Evolutionary conservation across 2,329 filamentous ascomycete genomes (phyloP).

Genomic region (Botrytis paeoniae): DNA sequence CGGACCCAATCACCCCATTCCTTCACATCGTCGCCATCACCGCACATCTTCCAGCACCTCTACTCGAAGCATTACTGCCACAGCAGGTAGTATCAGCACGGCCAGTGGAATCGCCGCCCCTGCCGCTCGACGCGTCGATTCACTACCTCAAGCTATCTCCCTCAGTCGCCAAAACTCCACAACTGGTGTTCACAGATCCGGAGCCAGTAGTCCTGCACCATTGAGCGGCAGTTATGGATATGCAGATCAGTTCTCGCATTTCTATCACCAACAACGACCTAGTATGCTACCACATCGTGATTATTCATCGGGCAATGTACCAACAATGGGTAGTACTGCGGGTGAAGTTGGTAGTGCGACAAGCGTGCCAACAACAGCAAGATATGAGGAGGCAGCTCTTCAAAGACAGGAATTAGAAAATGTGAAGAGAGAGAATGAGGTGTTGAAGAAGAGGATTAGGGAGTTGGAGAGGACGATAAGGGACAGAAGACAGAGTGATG

Average conservation of each 20-base stretch:
- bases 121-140: slow-evolving; percentile 22
- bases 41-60: slow-evolving; percentile 53
- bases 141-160: slow-evolving; percentile 30
- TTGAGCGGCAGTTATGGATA: slow-evolving; percentile 31
- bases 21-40: slow-evolving; percentile 53
- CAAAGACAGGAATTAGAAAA: slow-evolving; percentile 59
- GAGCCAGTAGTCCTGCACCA: slow-evolving; percentile 35
- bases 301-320: slow-evolving; percentile 27
- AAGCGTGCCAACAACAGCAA: slow-evolving; percentile 53
- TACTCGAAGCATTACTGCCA: slow-evolving; percentile 50
- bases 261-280: slow-evolving; percentile 31
- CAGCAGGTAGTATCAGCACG: slow-evolving; percentile 40
- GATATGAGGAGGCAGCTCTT: slow-evolving; percentile 61
- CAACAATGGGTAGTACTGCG: slow-evolving; percentile 8
- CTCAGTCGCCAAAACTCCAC: slow-evolving; percentile 37
- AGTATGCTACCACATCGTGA: slow-evolving; percentile 31
- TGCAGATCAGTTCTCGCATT: slow-evolving; percentile 34
- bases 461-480: slow-evolving; percentile 57
- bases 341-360: slow-evolving; percentile 33
- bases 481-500: slow-evolving; percentile 40
- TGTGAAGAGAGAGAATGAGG: slow-evolving; percentile 63
- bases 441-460: slow-evolving; percentile 57
- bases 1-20: slow-evolving; percentile 56
- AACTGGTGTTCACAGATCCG: slow-evolving; percentile 32
- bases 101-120: slow-evolving; percentile 31